A percentile compares a stretch with the other conserved stretches of the same genome.
phyloP scores from a whole-genome alignment of 306 rosid genomes.

The Dicorynia guianensis region DNA sequence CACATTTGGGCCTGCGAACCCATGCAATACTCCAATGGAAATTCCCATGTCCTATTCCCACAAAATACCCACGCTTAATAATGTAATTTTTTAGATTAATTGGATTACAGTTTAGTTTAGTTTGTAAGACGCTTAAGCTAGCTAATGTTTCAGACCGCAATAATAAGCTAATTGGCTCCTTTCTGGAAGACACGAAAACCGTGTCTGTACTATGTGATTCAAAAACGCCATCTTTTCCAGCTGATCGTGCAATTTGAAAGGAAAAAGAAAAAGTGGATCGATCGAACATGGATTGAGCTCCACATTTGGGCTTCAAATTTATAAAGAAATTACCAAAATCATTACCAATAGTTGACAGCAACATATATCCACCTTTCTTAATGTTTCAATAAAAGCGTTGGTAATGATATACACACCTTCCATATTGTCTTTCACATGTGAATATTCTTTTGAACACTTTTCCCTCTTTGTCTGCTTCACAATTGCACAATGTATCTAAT shows the following conservation, averaged over 20 bases:
- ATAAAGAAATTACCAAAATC: conserved; percentile 27
- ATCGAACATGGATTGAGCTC: conserved; percentile 29
- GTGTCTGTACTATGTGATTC: no score
- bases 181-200: neutral
- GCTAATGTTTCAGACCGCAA: conserved; percentile 10
- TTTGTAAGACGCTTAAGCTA: neutral
- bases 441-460: conserved; percentile 39
- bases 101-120: no score
- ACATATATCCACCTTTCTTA: conserved; percentile 17
- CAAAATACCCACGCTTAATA: no score
- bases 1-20: no score
- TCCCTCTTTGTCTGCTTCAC: conserved; percentile 38
- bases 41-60: no score
- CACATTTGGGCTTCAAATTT: conserved; percentile 16
- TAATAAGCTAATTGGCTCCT: neutral
- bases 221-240: no score
- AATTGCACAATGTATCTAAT: conserved; percentile 38
- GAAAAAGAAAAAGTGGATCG: conserved; percentile 20
- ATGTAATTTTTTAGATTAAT: no score
- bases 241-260: conserved; percentile 6
- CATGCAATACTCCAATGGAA: no score
- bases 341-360: conserved; percentile 33
- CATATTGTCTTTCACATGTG: conserved; percentile 46
- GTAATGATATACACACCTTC: conserved; percentile 33
- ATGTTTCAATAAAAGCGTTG: conserved; percentile 30